phyloP scores from a whole-genome alignment of 2,329 filamentous ascomycete genomes.

The Penicillium palitans region DNA sequence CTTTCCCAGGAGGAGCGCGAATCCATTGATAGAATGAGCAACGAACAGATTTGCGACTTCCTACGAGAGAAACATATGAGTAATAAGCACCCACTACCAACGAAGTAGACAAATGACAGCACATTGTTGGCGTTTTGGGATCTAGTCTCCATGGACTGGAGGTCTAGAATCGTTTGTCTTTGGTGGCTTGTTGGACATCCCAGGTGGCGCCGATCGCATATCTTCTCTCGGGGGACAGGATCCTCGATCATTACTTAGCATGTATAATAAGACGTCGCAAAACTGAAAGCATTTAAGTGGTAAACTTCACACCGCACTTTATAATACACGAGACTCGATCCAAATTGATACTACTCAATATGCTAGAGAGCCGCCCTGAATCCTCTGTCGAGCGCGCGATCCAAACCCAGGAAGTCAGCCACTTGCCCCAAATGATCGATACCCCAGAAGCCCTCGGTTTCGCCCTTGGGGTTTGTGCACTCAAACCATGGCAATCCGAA shows the following conservation, averaged over 20 bases:
- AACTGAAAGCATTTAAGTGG: not conserved
- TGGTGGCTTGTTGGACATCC: not conserved
- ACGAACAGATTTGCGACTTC: conserved; percentile 36
- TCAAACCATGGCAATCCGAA: conserved; percentile 64
- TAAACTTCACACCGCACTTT: not conserved
- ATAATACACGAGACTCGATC: not conserved
- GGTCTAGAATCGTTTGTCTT: not conserved
- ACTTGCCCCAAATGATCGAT: conserved; percentile 61
- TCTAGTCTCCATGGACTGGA: conserved; percentile 5
- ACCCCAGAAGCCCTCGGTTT: conserved; percentile 60
- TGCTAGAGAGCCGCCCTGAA: conserved; percentile 32
- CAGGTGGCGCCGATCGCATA: not conserved
- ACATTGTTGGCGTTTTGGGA: not conserved
- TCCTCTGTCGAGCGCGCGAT: conserved; percentile 35
- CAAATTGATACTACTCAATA: not conserved
- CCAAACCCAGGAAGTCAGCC: conserved; percentile 54
- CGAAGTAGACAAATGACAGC: not conserved
- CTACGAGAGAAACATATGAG: conserved; percentile 35
- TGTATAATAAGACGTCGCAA: not conserved
- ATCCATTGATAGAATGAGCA: conserved; percentile 31
- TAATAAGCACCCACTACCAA: conserved; percentile 10
- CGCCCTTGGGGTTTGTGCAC: conserved; percentile 56
- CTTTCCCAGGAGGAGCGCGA: conserved; percentile 21
- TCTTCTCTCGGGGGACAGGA: conserved; percentile 1
- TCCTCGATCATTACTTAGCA: not conserved